phyloP scores from a whole-genome alignment of 177 flowering plant species.

The Telopea speciosissima region DNA sequence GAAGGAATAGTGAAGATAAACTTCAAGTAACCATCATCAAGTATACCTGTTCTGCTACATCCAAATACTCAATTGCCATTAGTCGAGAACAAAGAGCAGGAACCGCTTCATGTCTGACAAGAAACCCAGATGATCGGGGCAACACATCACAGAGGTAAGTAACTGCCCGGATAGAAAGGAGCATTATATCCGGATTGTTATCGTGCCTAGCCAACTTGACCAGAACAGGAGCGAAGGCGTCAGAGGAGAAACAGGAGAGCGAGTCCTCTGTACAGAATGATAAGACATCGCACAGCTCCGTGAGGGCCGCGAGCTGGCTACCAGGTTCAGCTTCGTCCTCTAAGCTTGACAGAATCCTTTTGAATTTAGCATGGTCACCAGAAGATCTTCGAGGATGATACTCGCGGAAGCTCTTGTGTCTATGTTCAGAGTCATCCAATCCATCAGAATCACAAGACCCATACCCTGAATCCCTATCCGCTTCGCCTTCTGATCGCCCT shows the following conservation, averaged over 20 bases:
- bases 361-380: conserved; percentile 43
- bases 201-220: conserved; percentile 57
- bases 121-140: conserved; percentile 44
- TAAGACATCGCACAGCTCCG: conserved; percentile 75
- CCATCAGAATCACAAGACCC: conserved; percentile 70
- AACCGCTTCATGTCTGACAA: conserved; percentile 60
- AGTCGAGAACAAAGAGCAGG: conserved; percentile 66
- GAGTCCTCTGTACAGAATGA: conserved; percentile 57
- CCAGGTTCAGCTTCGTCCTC: conserved; percentile 38
- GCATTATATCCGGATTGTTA: conserved; percentile 61
- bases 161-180: conserved; percentile 69
- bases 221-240: conserved; percentile 50
- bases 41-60: conserved; percentile 90
- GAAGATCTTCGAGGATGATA: conserved; percentile 37
- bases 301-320: conserved; percentile 47
- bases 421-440: conserved; percentile 21
- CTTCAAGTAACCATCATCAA: background rate
- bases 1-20: background rate
- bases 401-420: conserved; percentile 24
- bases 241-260: conserved; percentile 34
- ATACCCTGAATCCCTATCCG: conserved; percentile 46
- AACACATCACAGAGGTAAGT: conserved; percentile 73
- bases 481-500: conserved; percentile 51
- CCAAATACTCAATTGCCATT: conserved; percentile 68
- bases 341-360: conserved; percentile 39